Evolutionary conservation across 2,329 filamentous ascomycete species (phyloP).

Genomic region (Penicillium sp.): DNA sequence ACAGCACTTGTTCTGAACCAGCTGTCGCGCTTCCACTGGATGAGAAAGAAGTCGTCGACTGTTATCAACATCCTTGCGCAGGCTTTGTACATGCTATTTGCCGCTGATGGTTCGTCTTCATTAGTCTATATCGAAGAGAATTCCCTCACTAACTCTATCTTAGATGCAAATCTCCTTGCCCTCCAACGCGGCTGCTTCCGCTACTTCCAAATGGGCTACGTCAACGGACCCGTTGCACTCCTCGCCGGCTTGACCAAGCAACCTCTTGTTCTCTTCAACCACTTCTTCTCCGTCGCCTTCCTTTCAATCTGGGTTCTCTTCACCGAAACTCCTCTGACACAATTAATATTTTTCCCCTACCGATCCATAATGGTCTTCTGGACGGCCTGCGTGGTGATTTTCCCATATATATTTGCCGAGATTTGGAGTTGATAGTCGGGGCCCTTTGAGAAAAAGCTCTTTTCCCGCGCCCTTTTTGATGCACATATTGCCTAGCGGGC

Average conservation of each 20-base stretch:
- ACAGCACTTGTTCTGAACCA: constrained; percentile 63
- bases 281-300: constrained; percentile 94
- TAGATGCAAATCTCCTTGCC: constrained; percentile 68
- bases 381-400: constrained; percentile 77
- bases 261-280: constrained; percentile 76
- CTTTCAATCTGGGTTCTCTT: constrained; percentile 74
- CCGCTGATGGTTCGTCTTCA: constrained; percentile 62
- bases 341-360: constrained; percentile 63
- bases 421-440: constrained; percentile 40
- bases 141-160: constrained; percentile 6
- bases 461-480: constrained; percentile 2
- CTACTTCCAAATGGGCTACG: constrained; percentile 77
- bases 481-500: constrained; percentile 8
- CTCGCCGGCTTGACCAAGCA: constrained; percentile 77
- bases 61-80: constrained; percentile 98
- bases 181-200: constrained; percentile 88
- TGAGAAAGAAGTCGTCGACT: constrained; percentile 73
- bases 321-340: constrained; percentile 51
- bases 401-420: constrained; percentile 77
- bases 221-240: constrained; percentile 76
- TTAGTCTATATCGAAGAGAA: background rate
- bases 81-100: constrained; percentile 88
- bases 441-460: background rate
- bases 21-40: constrained; percentile 80
- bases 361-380: constrained; percentile 70